A percentile compares a stretch with the other conserved stretches of the same genome.
phyloP scores from a whole-genome alignment of 805 yeast species.

The Saccharomycopsis synnaedendra region DNA sequence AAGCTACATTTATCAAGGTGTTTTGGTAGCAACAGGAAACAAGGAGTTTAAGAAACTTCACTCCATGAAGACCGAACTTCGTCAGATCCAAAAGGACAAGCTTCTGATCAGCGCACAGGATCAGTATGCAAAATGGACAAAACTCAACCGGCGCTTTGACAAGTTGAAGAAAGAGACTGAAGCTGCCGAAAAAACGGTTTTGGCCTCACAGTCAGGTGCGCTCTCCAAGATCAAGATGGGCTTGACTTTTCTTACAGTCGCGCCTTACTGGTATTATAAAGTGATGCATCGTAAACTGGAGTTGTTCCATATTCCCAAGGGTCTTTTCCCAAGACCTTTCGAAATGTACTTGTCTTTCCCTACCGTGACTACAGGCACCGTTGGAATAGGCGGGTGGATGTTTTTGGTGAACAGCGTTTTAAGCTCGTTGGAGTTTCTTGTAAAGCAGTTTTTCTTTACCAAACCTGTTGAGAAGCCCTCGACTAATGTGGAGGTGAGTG shows the following conservation, averaged over 20 bases:
- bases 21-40: conserved; percentile 1
- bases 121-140: conserved; percentile 93
- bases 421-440: conserved; percentile 43
- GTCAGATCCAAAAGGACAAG: conserved; percentile 33
- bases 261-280: conserved; percentile 38
- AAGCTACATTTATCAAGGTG: conserved; percentile 1
- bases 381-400: conserved; percentile 44
- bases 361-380: conserved; percentile 30
- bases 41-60: conserved; percentile 3
- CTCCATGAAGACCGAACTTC: conserved; percentile 1
- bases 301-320: conserved; percentile 48
- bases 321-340: conserved; percentile 41
- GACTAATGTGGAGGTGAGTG: no score
- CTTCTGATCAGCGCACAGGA: conserved; percentile 74
- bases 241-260: conserved; percentile 21
- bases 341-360: conserved; percentile 56
- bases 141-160: conserved; percentile 64
- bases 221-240: conserved; percentile 22
- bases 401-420: conserved; percentile 7
- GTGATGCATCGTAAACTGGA: conserved; percentile 41
- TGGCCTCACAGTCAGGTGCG: conserved; percentile 11
- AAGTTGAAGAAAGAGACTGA: conserved; percentile 42
- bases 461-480: no score
- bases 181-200: conserved; percentile 28
- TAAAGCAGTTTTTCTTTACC: neutral